Base-by-base conservation (phyloP, 495 filamentous ascomycete species). In the Chaetomium tenue region DNA sequence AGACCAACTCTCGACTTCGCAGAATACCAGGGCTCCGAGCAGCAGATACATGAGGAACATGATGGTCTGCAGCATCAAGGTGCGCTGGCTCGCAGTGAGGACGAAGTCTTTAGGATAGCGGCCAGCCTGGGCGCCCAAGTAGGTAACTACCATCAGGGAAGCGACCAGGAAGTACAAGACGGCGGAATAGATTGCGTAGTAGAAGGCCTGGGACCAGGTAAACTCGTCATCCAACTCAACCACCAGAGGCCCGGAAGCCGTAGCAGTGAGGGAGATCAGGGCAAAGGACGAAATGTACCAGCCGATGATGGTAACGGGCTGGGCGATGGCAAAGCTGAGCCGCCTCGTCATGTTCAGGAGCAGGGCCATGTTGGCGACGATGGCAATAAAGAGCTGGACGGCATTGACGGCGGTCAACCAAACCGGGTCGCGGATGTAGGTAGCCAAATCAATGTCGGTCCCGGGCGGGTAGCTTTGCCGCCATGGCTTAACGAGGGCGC, bases 31-130 rank as follows among this genome's bases (percentile, higher is more conserved):
- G 2, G 91, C 85, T 7, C 92, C 91, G 15, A 89, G 68, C 3
- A 92, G 82, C 12, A 96, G 80, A 68, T 94, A 95, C 9, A 88
- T 76, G 52, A 90, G 79, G 72, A 95, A 89, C 28, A 82, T 75
- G 69, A 94, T 93, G 2, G 91, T 96, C 68, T 96, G 92, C 30
- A 96, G 75, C 90, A 96, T 96, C 39, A 97, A 75, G 0, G 91
- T 94, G 26, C 92, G 82, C 74, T 95, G 91, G 63, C 84, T 85
- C 48, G 81, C 80, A 3, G 88, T 92, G 30, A 92, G 80, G 47
- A 86, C 82, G 73, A 91, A 93, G 57, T 91, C 84, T 50, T 83
- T 87, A 6, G 75, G 76, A 63, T 91, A 92, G 63, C 89, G 86
- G 2, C 84, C 86, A 5, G 65, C 71, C 39, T 77, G 78, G 4